Evolutionary conservation across 1,284 basidiomycete species (phyloP).

Genomic region (Rhodotorula sp.): DNA sequence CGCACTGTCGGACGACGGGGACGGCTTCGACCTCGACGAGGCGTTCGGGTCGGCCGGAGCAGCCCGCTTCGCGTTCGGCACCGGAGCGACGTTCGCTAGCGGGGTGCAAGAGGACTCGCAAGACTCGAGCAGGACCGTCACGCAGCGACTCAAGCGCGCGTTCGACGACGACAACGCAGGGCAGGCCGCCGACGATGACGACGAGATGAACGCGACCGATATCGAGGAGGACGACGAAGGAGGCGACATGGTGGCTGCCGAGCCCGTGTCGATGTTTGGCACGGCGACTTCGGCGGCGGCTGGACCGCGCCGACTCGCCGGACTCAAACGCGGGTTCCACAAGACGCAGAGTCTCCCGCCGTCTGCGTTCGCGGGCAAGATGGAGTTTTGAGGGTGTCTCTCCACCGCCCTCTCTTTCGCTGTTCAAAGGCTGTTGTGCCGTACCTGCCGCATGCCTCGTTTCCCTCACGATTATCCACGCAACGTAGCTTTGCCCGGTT

Average conservation of each 20-base stretch:
- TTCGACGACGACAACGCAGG: slow-evolving; percentile 10
- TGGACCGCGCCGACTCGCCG: slow-evolving; percentile 4
- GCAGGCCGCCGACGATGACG: slow-evolving; percentile 11
- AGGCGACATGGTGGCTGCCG: not conserved
- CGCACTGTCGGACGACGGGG: slow-evolving; percentile 14
- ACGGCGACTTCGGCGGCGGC: not conserved
- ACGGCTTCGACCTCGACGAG: slow-evolving; percentile 40
- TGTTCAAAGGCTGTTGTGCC: not conserved
- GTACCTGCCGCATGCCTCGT: not conserved
- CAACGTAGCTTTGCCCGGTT: not conserved
- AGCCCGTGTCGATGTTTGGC: not conserved
- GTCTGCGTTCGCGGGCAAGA: slow-evolving; percentile 15
- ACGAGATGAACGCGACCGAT: slow-evolving; percentile 35
- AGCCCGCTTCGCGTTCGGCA: not conserved
- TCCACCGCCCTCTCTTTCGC: not conserved
- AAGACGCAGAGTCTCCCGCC: slow-evolving; percentile 31
- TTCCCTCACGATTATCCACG: not conserved
- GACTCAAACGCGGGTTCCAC: slow-evolving; percentile 5
- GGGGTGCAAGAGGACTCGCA: slow-evolving; percentile 12
- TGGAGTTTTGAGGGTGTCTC: slow-evolving; percentile 23
- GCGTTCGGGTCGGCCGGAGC: slow-evolving; percentile 13
- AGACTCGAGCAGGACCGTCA: slow-evolving; percentile 11
- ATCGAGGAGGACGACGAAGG: slow-evolving; percentile 36
- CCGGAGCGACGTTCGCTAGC: not conserved
- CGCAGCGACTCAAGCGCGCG: slow-evolving; percentile 21